Evolutionary conservation across 306 rosid genomes (phyloP), one percentile per base, ranked within the genome.

Genomic region (Vigna angularis): DNA sequence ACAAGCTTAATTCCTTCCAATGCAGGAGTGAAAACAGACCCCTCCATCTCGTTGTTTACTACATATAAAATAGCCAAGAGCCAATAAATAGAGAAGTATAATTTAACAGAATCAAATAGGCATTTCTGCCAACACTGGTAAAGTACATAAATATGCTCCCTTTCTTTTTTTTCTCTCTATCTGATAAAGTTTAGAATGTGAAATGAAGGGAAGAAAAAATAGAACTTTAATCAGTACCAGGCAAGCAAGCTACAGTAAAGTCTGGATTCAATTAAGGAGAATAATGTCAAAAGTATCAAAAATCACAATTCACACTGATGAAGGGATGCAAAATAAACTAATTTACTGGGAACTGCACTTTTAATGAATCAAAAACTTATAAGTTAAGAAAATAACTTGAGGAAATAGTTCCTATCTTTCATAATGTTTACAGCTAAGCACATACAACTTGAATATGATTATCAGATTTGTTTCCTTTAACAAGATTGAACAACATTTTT

Each of bases 1-100:
- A 91, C 90, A 74, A 49, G 75, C 87, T 90, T 82, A 11, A 91
- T 70, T 74, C 95, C 97, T 87, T 95, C 94, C 86, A 95, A 30
- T 50, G 97, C 93, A 40, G 96, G 91, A 78, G 87, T 44, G 73
- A 95, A 93, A 53, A 81, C 97, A 38, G 99, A 85, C 59, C 86
- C 98, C 77, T 77, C 96, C 99, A 95, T 95, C 62, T 68, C 74
- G 26, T 55, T 53, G 26, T 81, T 79, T 70, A 73, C 93, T 86
- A 90, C 84, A 73, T 51, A 76, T 77, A 59, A 55, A 57, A 75
- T 16, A 3, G 17, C 40, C 84, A 61, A 13, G 72, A 61, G 53
- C 69, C 84, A 47, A 51, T 40, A 8, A 66, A 36, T 22, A 48
- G 22, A 62, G 16, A 68, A 71, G 38, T 36, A 47, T 4, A 65